Conservation (phyloP, 1,284 basidiomycete species). For the Tylopilus sp. region DNA sequence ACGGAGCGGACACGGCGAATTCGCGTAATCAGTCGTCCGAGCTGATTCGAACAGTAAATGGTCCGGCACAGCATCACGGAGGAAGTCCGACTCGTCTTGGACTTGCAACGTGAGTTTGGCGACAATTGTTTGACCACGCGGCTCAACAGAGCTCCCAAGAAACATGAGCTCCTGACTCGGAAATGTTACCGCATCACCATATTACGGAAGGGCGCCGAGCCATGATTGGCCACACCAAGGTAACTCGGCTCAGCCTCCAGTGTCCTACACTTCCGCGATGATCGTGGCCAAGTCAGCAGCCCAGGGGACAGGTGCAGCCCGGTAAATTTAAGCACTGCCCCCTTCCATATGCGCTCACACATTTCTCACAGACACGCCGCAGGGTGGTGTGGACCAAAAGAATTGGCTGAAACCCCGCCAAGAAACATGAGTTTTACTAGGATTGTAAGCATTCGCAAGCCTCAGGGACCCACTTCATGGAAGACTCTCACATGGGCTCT, state of each 20-base stretch:
- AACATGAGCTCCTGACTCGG: slow-evolving; percentile 15
- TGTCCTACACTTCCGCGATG: slow-evolving; percentile 20
- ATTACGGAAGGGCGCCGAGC: slow-evolving; percentile 10
- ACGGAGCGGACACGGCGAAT: slow-evolving; percentile 22
- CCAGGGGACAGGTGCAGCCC: background rate
- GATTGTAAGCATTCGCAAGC: background rate
- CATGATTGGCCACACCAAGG: slow-evolving; percentile 17
- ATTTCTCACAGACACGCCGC: slow-evolving; percentile 7
- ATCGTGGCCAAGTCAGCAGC: slow-evolving; percentile 23
- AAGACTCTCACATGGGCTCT: no score
- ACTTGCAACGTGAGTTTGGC: slow-evolving; percentile 6
- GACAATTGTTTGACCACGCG: slow-evolving; percentile 21
- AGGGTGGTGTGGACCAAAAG: background rate
- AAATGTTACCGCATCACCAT: slow-evolving; percentile 5
- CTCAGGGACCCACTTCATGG: slow-evolving; percentile 8
- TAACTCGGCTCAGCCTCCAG: slow-evolving; percentile 6
- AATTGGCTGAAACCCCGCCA: slow-evolving; percentile 7
- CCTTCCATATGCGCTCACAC: slow-evolving; percentile 3
- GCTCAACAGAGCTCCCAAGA: slow-evolving; percentile 12
- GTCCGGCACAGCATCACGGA: slow-evolving; percentile 12
- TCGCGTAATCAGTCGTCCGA: slow-evolving; percentile 24
- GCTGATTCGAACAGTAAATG: slow-evolving; percentile 2
- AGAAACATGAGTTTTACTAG: background rate
- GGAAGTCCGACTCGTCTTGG: slow-evolving; percentile 2
- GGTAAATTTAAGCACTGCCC: slow-evolving; percentile 15